Percentiles rank a stretch among this genome's conserved stretches.
Evolutionary conservation across 805 yeast genomes (phyloP).

Genomic region (Lachancea lanzarotensis): DNA sequence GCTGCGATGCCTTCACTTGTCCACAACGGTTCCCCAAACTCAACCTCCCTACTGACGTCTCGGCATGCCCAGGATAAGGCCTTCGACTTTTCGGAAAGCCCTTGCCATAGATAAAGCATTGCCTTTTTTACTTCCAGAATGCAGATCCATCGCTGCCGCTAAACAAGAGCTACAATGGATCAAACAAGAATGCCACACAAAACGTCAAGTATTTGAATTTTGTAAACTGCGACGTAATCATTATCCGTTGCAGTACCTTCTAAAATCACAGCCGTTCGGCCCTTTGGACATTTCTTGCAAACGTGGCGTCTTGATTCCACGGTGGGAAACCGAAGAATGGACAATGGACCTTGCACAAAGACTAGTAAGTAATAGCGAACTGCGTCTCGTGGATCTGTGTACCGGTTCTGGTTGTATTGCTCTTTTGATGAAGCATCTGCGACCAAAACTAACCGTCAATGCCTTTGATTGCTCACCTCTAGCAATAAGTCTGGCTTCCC

Average conservation of each 20-base stretch:
- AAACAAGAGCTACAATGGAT: slow-evolving; percentile 27
- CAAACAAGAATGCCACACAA: slow-evolving; percentile 11
- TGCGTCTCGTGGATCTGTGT: slow-evolving; percentile 58
- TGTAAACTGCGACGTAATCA: slow-evolving; percentile 43
- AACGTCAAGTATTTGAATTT: slow-evolving; percentile 34
- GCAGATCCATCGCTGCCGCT: slow-evolving; percentile 21
- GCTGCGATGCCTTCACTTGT: too few relatives aligned
- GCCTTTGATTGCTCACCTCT: slow-evolving; percentile 53
- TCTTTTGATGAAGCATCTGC: slow-evolving; percentile 38
- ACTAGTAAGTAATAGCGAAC: neutral
- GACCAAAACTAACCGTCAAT: slow-evolving; percentile 19
- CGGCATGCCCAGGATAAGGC: slow-evolving; percentile 20
- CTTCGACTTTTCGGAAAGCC: slow-evolving; percentile 14
- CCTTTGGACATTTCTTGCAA: slow-evolving; percentile 51
- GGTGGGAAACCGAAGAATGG: slow-evolving; percentile 98
- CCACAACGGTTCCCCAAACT: too few relatives aligned
- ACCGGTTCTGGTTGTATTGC: slow-evolving; percentile 89
- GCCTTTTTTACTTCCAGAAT: slow-evolving; percentile 26
- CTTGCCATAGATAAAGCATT: slow-evolving; percentile 13
- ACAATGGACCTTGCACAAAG: slow-evolving; percentile 36
- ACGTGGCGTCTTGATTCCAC: slow-evolving; percentile 71
- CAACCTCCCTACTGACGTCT: neutral
- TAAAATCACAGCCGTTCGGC: slow-evolving; percentile 87
- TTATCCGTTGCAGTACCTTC: slow-evolving; percentile 77
- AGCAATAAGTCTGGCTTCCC: slow-evolving; percentile 47